Base-by-base conservation (phyloP, 345 rosid genomes). In the Aquilaria yunnanensis region DNA sequence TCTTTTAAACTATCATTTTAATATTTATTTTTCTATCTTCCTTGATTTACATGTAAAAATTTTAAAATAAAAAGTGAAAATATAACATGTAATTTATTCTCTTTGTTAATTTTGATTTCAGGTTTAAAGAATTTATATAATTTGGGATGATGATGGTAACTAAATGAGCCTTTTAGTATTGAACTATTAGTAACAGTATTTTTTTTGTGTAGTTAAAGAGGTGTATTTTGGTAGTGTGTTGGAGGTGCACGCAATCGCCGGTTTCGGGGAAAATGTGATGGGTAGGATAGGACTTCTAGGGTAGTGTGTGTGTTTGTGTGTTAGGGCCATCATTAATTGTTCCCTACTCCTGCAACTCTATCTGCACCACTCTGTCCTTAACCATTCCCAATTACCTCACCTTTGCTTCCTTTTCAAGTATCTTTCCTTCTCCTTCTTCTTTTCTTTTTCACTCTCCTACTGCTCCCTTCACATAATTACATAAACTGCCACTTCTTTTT, bases 311-410 rank as follows among this genome's bases (percentile, higher is more conserved):
- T 3, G 45, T 10, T 45, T 60, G 71, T 51, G 70, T 50, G 70
- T 49, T 56, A 54, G 66, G 67, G 43, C 51, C 73, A 78, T 75
- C 71, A 75, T 75, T 59, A 62, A 77, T 47, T 64, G 62, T 64
- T 56, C 23, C 60, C 47, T 30, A 9, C 10, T 12, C 58, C 74
- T 70, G 75, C 75, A 67, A 46, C 12, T 29, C 51, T 30, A 46
- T 33, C 60, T 61, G 31, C 23, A 23, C 69, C 78, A 69, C 51
- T 62, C 68, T 66, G 70, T 67, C 70, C 55, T 30, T 6, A 50
- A 54, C 29, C 8, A 33, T 45, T 47, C 1, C n/a, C 37, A 10
- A 46, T 31, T 30, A 10, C 48, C 7, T 59, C 9, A 6, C 50
- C 64, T 66, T 72, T 72, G 59, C 74, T 73, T 77, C 67, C 49